Conservation (phyloP, 2,329 filamentous ascomycete species). For the Helotiales sp. region DNA sequence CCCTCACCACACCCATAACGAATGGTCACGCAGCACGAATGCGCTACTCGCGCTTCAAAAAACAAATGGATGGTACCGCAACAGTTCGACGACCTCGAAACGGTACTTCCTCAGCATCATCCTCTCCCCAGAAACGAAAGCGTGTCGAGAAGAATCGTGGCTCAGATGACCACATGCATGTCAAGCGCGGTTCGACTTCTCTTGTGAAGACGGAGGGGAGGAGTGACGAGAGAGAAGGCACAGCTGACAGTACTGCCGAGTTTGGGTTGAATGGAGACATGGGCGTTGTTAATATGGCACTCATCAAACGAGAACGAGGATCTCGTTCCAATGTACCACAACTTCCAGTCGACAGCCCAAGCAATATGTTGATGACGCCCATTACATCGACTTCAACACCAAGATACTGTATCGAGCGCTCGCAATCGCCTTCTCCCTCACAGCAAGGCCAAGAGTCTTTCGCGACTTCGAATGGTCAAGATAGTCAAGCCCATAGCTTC, state of each 20-base stretch:
- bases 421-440: not conserved
- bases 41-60: constrained; percentile 54
- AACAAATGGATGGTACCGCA: constrained; percentile 48
- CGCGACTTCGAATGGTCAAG: not conserved
- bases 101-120: not conserved
- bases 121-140: constrained; percentile 5
- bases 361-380: not conserved
- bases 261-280: not conserved
- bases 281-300: not conserved
- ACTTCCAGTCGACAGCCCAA: not conserved
- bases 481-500: not conserved
- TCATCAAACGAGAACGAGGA: not conserved
- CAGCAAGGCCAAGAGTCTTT: not conserved
- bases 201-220: not conserved
- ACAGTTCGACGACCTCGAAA: not conserved
- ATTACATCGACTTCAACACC: not conserved
- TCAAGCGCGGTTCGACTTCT: too few relatives aligned
- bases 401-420: not conserved
- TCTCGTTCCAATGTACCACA: too few relatives aligned
- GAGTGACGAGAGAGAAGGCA: not conserved
- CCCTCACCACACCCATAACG: constrained; percentile 44
- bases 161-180: too few relatives aligned
- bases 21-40: constrained; percentile 59
- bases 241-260: not conserved
- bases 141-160: constrained; percentile 24